Base-by-base conservation (phyloP, 2,329 filamentous ascomycete genomes). In the Colletotrichum melonis region DNA sequence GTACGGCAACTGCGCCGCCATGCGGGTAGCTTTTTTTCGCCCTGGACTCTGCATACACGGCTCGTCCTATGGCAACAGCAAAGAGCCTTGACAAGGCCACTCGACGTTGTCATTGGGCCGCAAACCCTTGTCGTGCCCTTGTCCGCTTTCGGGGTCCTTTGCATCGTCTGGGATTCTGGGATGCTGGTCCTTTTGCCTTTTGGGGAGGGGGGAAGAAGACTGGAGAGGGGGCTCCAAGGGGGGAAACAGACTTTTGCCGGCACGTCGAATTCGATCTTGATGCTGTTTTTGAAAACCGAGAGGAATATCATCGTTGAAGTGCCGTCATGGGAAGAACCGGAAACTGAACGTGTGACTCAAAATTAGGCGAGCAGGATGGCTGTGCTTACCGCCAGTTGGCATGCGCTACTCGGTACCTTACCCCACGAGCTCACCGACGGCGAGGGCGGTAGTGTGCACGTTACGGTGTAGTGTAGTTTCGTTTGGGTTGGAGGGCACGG, bases 1-100 rank as follows among this genome's bases (percentile, higher is more conserved):
- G 32, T 35, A 77, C 78, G 49, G 76, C 76, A 80, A 80, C 82
- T 85, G 84, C 85, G 84, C 84, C 84, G 83, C 85, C 79, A 82
- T 84, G 81, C 81, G 78, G 78, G 81, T 80, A 82, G 82, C 62
- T 54, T 63, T 63, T 75, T 77, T 76, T 67, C 74, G 74, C 75
- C 76, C 77, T 76, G 75, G 69, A 60, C 75, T 76, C 76, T 81
- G 81, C 79, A 81, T 80, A 75, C 71, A 71, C 70, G 76, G 70
- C 63, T 76, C 65, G 74, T 78, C 81, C 80, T 82, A 80, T 83
- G 77, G 76, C 76, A 80, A 76, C 64, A 60, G 59, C 49, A 63
- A 59, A 56, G 62, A 38, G 62, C 42, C 24, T 46, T 52, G 55
- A 62, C 60, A 66, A 62, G 70, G 60, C 56, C 56, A 42, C 58